Conservation (phyloP, 441 rosid species). For the Adansonia rubrostipa region DNA sequence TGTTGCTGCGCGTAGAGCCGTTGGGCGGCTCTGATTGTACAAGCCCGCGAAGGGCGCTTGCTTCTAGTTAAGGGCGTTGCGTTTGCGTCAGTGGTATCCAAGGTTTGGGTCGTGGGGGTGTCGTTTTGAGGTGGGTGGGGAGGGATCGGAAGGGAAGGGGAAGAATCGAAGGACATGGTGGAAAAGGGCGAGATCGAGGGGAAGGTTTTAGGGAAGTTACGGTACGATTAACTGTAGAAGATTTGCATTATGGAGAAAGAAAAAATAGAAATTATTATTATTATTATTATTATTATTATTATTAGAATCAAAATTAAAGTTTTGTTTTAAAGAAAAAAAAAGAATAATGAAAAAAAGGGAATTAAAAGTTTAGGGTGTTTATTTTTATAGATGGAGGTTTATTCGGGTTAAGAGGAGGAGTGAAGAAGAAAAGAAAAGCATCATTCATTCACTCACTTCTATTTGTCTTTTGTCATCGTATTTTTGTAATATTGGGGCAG, state of each 20-base stretch:
- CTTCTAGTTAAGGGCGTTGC: constrained; percentile 48
- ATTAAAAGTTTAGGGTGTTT: no score
- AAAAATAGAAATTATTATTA: not conserved
- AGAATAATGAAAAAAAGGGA: no score
- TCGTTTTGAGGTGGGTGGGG: constrained; percentile 38
- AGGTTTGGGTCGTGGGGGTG: constrained; percentile 23
- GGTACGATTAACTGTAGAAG: constrained; percentile 42
- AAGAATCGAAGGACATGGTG: constrained; percentile 57
- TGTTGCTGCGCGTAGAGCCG: constrained; percentile 55
- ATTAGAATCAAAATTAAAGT: not conserved
- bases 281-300: not conserved
- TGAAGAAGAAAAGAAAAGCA: no score
- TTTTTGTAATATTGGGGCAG: no score
- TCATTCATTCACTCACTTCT: no score
- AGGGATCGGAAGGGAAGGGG: constrained; percentile 67
- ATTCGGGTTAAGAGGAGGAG: no score
- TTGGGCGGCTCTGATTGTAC: constrained; percentile 80
- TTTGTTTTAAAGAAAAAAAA: not conserved
- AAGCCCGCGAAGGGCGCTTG: constrained; percentile 90
- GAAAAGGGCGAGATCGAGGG: constrained; percentile 45
- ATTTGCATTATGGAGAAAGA: constrained; percentile 10
- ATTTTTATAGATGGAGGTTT: no score
- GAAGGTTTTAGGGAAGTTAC: constrained; percentile 40
- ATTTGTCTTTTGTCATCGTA: no score
- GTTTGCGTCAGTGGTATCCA: constrained; percentile 24